Evolutionary conservation across 176 grass and related monocot genomes (phyloP).

Genomic region (Bromus sterilis): DNA sequence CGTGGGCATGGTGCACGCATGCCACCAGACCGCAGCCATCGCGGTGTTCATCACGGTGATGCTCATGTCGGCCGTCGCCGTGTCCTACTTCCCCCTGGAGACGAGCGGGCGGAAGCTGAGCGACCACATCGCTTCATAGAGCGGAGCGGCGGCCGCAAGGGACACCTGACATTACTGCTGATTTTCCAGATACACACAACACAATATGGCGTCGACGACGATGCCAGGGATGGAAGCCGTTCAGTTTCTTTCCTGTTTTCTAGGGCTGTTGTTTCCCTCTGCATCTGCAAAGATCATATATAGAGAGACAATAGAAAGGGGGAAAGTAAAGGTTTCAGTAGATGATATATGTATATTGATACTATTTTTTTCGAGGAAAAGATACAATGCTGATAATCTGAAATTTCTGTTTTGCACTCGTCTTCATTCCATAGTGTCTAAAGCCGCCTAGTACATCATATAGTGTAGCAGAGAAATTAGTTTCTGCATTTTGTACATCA

Average conservation of each 20-base stretch:
- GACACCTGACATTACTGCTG: not conserved
- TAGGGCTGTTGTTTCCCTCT: not conserved
- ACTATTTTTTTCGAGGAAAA: not conserved
- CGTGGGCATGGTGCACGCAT: conserved; percentile 65
- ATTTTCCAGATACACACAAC: not conserved
- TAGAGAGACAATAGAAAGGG: not conserved
- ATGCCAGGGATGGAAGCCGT: not conserved
- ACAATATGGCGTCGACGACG: conserved; percentile 6
- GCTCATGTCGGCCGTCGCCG: conserved; percentile 42
- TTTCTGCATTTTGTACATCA: not conserved
- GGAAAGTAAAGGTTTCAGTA: not conserved
- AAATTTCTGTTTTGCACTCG: not conserved
- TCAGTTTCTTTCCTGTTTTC: not conserved
- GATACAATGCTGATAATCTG: not conserved
- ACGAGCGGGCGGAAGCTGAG: conserved; percentile 65
- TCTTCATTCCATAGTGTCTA: not conserved
- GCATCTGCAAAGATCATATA: not conserved
- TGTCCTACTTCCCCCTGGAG: conserved; percentile 73
- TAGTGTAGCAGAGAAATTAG: not conserved
- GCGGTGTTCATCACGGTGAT: conserved; percentile 65
- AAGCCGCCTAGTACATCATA: not conserved
- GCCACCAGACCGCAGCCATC: conserved; percentile 63
- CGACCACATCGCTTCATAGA: conserved; percentile 47
- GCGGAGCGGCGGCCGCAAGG: not conserved
- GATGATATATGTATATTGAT: not conserved